These are phyloP conservation scores for Tetrapyrgos nigripes DNA, from an alignment of 1,284 basidiomycete species.

Conservation along the genomic window DNA sequence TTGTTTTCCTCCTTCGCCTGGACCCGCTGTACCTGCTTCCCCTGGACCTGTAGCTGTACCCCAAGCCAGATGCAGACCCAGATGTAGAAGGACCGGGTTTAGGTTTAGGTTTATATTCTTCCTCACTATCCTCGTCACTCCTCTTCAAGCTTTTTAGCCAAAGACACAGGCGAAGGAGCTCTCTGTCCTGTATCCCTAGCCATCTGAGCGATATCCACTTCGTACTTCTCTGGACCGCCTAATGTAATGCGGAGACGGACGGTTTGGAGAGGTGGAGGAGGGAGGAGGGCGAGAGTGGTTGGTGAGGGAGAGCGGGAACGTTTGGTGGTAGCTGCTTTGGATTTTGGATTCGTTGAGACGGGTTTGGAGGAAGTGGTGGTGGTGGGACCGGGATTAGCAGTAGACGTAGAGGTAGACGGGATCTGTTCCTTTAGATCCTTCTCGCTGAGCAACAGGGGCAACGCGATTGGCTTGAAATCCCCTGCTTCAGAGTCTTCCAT, in stretches of 20 bases:
- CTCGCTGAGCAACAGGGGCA: neutral
- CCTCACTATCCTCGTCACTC: constrained; percentile 58
- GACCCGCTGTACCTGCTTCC: constrained; percentile 36
- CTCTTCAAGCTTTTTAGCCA: constrained; percentile 57
- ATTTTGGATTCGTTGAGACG: constrained; percentile 29
- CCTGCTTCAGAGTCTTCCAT: neutral
- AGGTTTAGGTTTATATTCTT: constrained; percentile 19
- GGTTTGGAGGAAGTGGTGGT: constrained; percentile 26
- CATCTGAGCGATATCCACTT: constrained; percentile 66
- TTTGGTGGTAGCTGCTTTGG: too few relatives aligned
- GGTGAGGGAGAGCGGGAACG: constrained; percentile 28
- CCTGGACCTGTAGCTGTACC: constrained; percentile 45
- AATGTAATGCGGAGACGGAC: constrained; percentile 73
- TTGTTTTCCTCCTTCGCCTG: constrained; percentile 5
- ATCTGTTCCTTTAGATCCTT: neutral
- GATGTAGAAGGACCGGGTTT: too few relatives aligned
- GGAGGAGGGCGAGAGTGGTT: constrained; percentile 18
- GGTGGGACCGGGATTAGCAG: constrained; percentile 13
- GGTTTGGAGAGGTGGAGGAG: constrained; percentile 51
- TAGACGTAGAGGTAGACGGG: neutral
- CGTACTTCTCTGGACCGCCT: constrained; percentile 75
- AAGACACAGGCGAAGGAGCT: constrained; percentile 58
- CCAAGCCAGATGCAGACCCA: too few relatives aligned
- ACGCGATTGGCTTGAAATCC: neutral
- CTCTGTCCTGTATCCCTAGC: constrained; percentile 72